phyloP scores from a whole-genome alignment of 2,329 filamentous ascomycete species.

The Endoconidiophora polonica region DNA sequence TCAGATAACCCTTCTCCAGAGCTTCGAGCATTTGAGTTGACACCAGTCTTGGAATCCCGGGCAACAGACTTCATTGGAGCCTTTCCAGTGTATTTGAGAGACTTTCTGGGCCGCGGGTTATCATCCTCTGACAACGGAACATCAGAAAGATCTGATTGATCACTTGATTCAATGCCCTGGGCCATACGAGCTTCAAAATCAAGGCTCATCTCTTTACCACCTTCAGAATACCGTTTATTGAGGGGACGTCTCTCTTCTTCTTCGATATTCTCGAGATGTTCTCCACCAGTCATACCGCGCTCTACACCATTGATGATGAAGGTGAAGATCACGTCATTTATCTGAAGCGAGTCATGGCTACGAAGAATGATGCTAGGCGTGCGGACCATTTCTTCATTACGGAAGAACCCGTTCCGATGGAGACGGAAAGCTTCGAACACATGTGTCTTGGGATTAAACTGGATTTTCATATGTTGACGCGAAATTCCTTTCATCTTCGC shows the following conservation, averaged over 20 bases:
- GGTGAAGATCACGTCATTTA: slow-evolving; percentile 51
- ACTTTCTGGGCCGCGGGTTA: slow-evolving; percentile 1
- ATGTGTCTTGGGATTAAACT: slow-evolving; percentile 45
- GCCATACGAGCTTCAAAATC: slow-evolving; percentile 49
- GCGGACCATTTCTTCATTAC: slow-evolving; percentile 42
- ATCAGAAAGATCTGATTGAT: slow-evolving; percentile 25
- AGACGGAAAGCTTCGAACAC: slow-evolving; percentile 48
- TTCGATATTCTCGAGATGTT: slow-evolving; percentile 33
- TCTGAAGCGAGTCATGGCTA: slow-evolving; percentile 51
- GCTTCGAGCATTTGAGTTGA: neutral
- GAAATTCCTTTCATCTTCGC: slow-evolving; percentile 57
- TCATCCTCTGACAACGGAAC: slow-evolving; percentile 11
- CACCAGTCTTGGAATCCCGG: neutral
- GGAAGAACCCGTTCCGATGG: slow-evolving; percentile 52
- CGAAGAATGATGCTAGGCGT: slow-evolving; percentile 39
- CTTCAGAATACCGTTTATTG: slow-evolving; percentile 34
- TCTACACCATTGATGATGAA: slow-evolving; percentile 54
- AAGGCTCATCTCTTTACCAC: slow-evolving; percentile 56
- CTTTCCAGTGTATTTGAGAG: slow-evolving; percentile 7
- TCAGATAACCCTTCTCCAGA: neutral
- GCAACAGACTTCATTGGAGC: neutral
- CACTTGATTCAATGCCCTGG: slow-evolving; percentile 38
- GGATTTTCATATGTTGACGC: slow-evolving; percentile 54
- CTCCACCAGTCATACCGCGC: slow-evolving; percentile 33
- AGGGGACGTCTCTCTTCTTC: slow-evolving; percentile 27